Evolutionary conservation across 2,329 filamentous ascomycete genomes (phyloP).

Genomic region (Fusarium avenaceum): DNA sequence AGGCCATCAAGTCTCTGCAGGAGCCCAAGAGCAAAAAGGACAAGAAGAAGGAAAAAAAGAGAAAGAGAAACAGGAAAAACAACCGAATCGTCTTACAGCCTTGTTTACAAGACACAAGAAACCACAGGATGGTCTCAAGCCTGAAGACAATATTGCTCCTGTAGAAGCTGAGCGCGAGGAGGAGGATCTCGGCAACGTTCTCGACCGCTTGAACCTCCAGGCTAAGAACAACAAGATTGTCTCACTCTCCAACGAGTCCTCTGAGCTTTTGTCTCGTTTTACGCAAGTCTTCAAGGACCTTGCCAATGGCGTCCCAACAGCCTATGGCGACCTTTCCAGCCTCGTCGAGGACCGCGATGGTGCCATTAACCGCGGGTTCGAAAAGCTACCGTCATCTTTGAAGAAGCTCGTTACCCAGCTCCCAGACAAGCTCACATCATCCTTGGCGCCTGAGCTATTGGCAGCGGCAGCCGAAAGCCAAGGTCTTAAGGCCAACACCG

Average conservation of each 20-base stretch:
- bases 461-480: slow-evolving; percentile 83
- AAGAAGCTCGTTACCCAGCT: slow-evolving; percentile 89
- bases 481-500: slow-evolving; percentile 69
- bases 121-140: slow-evolving; percentile 54
- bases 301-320: slow-evolving; percentile 91
- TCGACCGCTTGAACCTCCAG: slow-evolving; percentile 86
- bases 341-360: slow-evolving; percentile 73
- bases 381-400: slow-evolving; percentile 80
- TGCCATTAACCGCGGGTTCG: slow-evolving; percentile 70
- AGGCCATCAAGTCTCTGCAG: slow-evolving; percentile 49
- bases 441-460: slow-evolving; percentile 83
- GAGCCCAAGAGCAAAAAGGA: slow-evolving; percentile 52
- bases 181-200: slow-evolving; percentile 82
- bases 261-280: slow-evolving; percentile 85
- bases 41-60: slow-evolving; percentile 52
- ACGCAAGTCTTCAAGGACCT: slow-evolving; percentile 93
- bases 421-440: slow-evolving; percentile 82
- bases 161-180: slow-evolving; percentile 64
- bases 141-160: slow-evolving; percentile 57
- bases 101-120: slow-evolving; percentile 58
- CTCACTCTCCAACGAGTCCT: slow-evolving; percentile 84
- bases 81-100: slow-evolving; percentile 54
- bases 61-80: slow-evolving; percentile 52
- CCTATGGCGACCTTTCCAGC: slow-evolving; percentile 84
- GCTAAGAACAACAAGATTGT: slow-evolving; percentile 89